Evolutionary conservation across 495 filamentous ascomycete species (phyloP).

Genomic region (Daldinia grandis): DNA sequence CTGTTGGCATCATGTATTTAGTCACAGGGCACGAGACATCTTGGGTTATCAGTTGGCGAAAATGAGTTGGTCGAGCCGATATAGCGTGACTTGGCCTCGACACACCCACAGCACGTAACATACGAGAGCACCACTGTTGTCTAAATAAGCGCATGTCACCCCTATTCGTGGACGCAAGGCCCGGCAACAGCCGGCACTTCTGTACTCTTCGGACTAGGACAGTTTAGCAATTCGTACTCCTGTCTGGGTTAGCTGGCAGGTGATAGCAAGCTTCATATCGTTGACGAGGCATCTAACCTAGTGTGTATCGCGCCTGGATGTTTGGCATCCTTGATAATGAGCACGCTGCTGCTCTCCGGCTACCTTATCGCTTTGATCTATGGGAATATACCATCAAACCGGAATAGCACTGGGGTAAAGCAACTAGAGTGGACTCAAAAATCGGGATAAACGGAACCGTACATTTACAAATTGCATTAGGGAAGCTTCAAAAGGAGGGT

Average conservation of each 20-base stretch:
- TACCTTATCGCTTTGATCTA: background rate
- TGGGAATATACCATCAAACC: background rate
- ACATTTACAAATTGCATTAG: background rate
- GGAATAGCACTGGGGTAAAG: background rate
- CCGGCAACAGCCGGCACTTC: background rate
- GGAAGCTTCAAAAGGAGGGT: background rate
- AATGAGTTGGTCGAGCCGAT: background rate
- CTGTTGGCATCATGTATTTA: background rate
- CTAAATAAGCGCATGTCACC: background rate
- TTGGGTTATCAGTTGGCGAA: background rate
- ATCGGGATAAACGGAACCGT: background rate
- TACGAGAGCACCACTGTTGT: background rate
- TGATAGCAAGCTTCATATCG: background rate
- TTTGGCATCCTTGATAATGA: background rate
- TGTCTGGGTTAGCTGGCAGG: background rate
- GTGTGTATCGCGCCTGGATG: background rate
- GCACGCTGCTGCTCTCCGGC: background rate
- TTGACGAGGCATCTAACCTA: background rate
- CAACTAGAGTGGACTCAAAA: background rate
- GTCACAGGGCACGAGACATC: background rate
- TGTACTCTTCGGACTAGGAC: background rate
- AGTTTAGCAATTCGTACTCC: background rate
- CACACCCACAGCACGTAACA: background rate
- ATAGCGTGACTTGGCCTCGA: background rate
- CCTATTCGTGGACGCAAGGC: background rate